phyloP scores from a whole-genome alignment of 768 basidiomycete species.

The Sporobolomyces roseus region DNA sequence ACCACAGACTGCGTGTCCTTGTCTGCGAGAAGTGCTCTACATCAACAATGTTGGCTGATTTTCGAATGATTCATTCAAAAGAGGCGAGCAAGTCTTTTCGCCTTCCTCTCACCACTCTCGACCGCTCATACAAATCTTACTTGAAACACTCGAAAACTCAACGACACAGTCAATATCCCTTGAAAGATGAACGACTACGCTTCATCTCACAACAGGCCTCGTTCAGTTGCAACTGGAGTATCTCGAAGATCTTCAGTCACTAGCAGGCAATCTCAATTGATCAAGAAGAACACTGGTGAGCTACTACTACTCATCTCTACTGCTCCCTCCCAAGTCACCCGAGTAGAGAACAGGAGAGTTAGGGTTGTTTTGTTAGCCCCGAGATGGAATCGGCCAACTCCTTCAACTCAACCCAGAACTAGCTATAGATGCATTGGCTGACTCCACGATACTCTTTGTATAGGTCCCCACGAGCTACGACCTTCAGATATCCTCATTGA shows the following conservation, averaged over 20 bases:
- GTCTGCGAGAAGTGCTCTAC: too few relatives aligned
- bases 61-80: too few relatives aligned
- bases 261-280: constrained; percentile 76
- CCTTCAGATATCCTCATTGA: constrained; percentile 96
- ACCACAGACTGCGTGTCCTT: too few relatives aligned
- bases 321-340: too few relatives aligned
- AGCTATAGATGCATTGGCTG: background rate
- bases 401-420: background rate
- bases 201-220: constrained; percentile 20
- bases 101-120: too few relatives aligned
- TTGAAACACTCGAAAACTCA: too few relatives aligned
- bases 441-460: constrained; percentile 50
- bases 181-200: constrained; percentile 17
- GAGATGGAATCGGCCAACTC: constrained; percentile 14
- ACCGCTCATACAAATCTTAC: too few relatives aligned
- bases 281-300: constrained; percentile 75
- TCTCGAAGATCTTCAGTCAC: constrained; percentile 68
- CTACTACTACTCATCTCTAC: too few relatives aligned
- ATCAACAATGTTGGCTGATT: too few relatives aligned
- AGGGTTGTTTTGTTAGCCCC: background rate
- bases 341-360: too few relatives aligned
- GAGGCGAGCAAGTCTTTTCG: too few relatives aligned
- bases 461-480: constrained; percentile 53
- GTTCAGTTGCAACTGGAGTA: constrained; percentile 19
- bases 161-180: too few relatives aligned